Evolutionary conservation across 257 asterid genomes (phyloP), one percentile per base, ranked within the genome.

Genomic region (Gardenia jasminoides): DNA sequence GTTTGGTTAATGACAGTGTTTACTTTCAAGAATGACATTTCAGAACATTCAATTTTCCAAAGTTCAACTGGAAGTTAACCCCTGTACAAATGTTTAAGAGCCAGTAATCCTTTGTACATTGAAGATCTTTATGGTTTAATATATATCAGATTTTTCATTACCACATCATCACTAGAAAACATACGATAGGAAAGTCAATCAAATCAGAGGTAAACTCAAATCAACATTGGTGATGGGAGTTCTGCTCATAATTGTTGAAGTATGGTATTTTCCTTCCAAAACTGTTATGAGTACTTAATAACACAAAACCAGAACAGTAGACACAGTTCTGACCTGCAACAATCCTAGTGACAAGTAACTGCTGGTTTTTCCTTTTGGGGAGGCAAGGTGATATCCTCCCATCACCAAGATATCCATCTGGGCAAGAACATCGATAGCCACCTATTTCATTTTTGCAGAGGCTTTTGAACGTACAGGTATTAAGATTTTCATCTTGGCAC

Each of bases 391-490:
- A 26, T 15, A 19, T 36, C 65, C 54, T 83, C 20, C 89, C 92
- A 69, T 83, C 72, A 3, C 86, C 87, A 6, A 26, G 33, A 75
- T 74, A 88, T 31, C 86, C 84, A 24, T 81, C 61, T 0, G 82
- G 89, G 75, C 92, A 89, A 19, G 5, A 1, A 31, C 92, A 89
- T 0, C 7, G 31, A 59, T 73, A 89, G 9, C 52, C 22, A 11
- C 89, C 89, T 30, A 0, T 1, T 11, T 47, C 61, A 67, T 88
- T 85, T 22, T 0, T 22, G 15, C 90, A 90, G 16, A 39, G 67
- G 12, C 44, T 46, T 2, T 16, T 47, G 0, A 30, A 48, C 41
- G 17, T 58, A 67, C 90, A 88, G 3, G 26, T 65, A 74, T 68
- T 72, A 5, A 75, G 83, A 8, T 6, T 52, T 52, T 56, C n/a